A percentile compares a stretch with the other conserved stretches of the same genome.
Conservation (phyloP, 371 early-diverging fungal species). For the Syncephalis fuscata region DNA sequence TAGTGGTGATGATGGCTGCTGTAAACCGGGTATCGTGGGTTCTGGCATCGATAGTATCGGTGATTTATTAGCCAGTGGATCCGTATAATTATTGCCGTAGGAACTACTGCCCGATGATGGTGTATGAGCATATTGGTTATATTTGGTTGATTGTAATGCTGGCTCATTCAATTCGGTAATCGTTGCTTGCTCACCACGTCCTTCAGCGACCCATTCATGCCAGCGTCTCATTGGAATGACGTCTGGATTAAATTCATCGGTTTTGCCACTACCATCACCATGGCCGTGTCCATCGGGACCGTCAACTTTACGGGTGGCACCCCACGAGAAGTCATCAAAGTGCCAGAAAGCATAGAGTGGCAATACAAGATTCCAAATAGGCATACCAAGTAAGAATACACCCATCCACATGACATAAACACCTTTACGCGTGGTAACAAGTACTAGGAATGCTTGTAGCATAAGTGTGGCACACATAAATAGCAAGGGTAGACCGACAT, state of each 20-base stretch:
- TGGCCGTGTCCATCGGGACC: constrained; percentile 38
- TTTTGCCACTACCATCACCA: constrained; percentile 16
- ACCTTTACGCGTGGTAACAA: constrained; percentile 69
- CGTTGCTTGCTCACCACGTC: background rate
- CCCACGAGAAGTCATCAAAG: constrained; percentile 98
- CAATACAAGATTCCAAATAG: constrained; percentile 92
- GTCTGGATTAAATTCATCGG: constrained; percentile 34
- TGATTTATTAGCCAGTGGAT: no score
- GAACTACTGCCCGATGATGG: no score
- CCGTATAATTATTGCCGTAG: no score
- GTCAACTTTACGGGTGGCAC: constrained; percentile 80
- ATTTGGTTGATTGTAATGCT: no score
- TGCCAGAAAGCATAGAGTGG: constrained; percentile 97
- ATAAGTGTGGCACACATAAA: constrained; percentile 67
- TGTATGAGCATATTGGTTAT: no score
- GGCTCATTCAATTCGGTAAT: no score
- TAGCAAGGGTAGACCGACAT: constrained; percentile 44
- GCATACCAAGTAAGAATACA: constrained; percentile 80
- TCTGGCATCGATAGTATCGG: no score
- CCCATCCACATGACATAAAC: constrained; percentile 92
- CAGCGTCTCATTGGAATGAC: constrained; percentile 38
- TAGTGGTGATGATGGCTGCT: no score
- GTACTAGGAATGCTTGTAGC: constrained; percentile 76
- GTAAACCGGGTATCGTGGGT: no score
- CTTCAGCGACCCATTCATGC: constrained; percentile 11